phyloP scores from a whole-genome alignment of 2,329 filamentous ascomycete species.

The Penicillium sp. region DNA sequence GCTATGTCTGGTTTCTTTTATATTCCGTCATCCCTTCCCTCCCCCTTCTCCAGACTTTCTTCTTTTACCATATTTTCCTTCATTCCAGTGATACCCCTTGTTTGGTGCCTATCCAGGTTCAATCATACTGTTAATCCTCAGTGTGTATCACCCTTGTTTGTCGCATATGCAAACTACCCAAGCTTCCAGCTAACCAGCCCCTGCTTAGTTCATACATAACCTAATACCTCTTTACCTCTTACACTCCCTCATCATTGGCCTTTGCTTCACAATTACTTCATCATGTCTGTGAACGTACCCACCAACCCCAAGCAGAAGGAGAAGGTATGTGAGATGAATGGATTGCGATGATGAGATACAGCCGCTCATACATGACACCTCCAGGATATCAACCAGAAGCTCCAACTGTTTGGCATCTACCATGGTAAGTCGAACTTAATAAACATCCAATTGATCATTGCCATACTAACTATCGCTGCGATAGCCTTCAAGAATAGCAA shows the following conservation, averaged over 20 bases:
- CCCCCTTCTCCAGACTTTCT: neutral
- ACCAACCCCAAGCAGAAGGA: slow-evolving; percentile 75
- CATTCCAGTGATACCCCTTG: slow-evolving; percentile 29
- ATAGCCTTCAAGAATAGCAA: slow-evolving; percentile 84
- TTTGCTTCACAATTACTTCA: slow-evolving; percentile 15
- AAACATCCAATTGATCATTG: neutral
- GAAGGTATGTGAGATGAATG: slow-evolving; percentile 45
- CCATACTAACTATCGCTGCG: slow-evolving; percentile 11
- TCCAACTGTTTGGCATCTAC: slow-evolving; percentile 91
- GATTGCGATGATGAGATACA: neutral
- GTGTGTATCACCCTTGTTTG: slow-evolving; percentile 15
- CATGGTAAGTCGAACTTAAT: slow-evolving; percentile 47
- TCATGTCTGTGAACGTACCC: slow-evolving; percentile 66
- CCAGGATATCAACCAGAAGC: slow-evolving; percentile 81
- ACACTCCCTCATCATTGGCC: neutral
- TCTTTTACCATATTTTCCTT: slow-evolving; percentile 17
- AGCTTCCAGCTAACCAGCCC: slow-evolving; percentile 12
- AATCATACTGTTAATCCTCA: slow-evolving; percentile 20
- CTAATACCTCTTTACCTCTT: slow-evolving; percentile 8
- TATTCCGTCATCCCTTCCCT: slow-evolving; percentile 14
- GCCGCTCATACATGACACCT: slow-evolving; percentile 11
- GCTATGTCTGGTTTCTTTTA: slow-evolving; percentile 11
- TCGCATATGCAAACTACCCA: slow-evolving; percentile 9
- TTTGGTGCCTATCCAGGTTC: slow-evolving; percentile 8
- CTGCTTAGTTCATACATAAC: slow-evolving; percentile 12